Conservation (phyloP, 306 rosid genomes). For the Sechiopsis laciniata region DNA sequence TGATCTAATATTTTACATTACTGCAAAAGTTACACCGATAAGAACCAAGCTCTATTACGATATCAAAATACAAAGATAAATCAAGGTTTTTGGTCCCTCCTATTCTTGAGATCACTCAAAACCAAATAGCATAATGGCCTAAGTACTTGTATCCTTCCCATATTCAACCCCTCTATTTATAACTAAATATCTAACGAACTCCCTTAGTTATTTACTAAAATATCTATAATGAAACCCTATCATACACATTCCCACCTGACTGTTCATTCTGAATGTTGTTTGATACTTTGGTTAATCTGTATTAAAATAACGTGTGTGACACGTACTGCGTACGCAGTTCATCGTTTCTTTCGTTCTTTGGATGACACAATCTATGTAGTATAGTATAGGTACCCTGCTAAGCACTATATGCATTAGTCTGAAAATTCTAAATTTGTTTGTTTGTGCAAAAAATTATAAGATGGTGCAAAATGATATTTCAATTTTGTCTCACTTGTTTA, state of each 20-base stretch:
- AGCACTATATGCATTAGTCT: neutral
- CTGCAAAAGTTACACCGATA: neutral
- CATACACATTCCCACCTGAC: neutral
- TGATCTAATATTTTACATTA: neutral
- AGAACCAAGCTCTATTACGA: no score
- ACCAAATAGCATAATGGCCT: no score
- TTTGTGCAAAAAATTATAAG: neutral
- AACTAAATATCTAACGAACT: no score
- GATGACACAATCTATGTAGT: neutral
- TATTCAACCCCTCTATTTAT: no score
- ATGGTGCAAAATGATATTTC: neutral
- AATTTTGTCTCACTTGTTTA: neutral
- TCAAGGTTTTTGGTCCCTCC: no score
- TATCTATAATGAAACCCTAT: no score
- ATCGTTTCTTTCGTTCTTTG: neutral
- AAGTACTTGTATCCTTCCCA: no score
- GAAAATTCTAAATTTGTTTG: neutral
- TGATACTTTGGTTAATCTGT: neutral
- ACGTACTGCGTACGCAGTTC: no score
- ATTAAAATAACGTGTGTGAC: neutral
- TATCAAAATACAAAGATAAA: no score
- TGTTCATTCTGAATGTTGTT: neutral
- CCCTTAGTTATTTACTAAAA: no score
- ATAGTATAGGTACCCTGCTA: neutral
- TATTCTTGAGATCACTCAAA: no score